Percentiles rank a stretch among this genome's conserved stretches.
Evolutionary conservation across 768 basidiomycete species (phyloP).

Genomic region (Pisolithus orientalis): DNA sequence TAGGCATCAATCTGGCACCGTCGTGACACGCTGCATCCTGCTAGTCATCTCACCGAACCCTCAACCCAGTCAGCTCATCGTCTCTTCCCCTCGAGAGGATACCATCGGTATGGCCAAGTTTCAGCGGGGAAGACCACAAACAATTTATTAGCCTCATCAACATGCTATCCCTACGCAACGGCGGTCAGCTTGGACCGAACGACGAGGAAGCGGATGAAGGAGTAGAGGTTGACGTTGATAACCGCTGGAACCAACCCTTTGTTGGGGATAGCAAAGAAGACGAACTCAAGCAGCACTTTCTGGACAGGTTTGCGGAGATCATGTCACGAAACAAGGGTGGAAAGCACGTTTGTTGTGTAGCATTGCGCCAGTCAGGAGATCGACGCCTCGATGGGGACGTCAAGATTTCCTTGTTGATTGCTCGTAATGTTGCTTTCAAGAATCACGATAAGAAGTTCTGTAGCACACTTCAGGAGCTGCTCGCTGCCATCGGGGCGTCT

Average conservation of each 20-base stretch:
- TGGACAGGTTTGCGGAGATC: neutral
- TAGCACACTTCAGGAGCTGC: neutral
- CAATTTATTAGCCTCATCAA: conserved; percentile 1
- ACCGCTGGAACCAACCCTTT: neutral
- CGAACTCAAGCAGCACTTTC: neutral
- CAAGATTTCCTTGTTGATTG: neutral
- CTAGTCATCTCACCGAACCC: too few species aligned
- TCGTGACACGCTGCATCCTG: too few species aligned
- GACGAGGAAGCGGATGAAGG: neutral
- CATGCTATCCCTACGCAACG: neutral
- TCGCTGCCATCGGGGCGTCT: neutral
- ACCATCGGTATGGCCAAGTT: neutral
- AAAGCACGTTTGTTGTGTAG: neutral
- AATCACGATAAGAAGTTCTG: neutral
- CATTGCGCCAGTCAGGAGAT: neutral
- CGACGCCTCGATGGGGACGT: neutral
- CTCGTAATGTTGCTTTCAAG: neutral
- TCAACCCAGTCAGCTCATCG: too few species aligned
- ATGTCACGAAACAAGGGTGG: conserved; percentile 1
- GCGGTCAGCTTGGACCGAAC: neutral
- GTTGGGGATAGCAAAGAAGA: neutral
- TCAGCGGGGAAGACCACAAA: neutral
- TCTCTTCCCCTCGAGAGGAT: too few species aligned
- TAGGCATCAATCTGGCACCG: too few species aligned
- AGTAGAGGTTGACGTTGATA: conserved; percentile 8